Conservation (phyloP, 208 protist species). For the Herpetomonas muscarum region DNA sequence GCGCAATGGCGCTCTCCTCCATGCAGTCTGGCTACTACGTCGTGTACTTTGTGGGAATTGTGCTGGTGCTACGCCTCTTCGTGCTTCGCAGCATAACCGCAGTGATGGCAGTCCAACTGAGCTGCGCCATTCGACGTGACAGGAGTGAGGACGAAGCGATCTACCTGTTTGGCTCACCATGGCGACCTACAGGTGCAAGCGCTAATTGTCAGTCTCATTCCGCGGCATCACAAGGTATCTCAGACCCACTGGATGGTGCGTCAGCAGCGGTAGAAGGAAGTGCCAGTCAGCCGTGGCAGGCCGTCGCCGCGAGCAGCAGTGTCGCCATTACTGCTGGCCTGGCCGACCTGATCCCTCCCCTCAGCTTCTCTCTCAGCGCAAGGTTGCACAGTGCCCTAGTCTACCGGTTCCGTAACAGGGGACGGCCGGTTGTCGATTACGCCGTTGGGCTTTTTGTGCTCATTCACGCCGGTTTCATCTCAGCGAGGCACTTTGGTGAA, state of each 20-base stretch:
- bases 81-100: slow-evolving; percentile 24
- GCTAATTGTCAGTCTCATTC: too few relatives aligned
- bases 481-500: slow-evolving; percentile 16
- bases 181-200: too few relatives aligned
- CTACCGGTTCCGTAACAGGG: slow-evolving; percentile 1
- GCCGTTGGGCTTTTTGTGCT: slow-evolving; percentile 12
- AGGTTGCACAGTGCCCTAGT: slow-evolving; percentile 19
- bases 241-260: too few relatives aligned
- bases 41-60: slow-evolving; percentile 22
- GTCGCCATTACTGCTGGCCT: not conserved
- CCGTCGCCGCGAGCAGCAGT: not conserved
- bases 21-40: slow-evolving; percentile 36
- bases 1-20: not conserved
- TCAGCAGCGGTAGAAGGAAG: too few relatives aligned
- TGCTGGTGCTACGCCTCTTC: slow-evolving; percentile 40
- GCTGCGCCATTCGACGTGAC: not conserved
- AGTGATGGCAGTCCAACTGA: slow-evolving; percentile 11
- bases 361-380: slow-evolving; percentile 8
- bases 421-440: slow-evolving; percentile 7
- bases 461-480: slow-evolving; percentile 29
- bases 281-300: too few relatives aligned
- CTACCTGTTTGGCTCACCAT: too few relatives aligned
- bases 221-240: too few relatives aligned
- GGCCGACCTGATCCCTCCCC: slow-evolving; percentile 1
- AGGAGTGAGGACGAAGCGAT: not conserved